These are phyloP conservation scores for Juglanconis sp. DNA, from an alignment of 2,329 filamentous ascomycete species.

Conservation along the genomic window DNA sequence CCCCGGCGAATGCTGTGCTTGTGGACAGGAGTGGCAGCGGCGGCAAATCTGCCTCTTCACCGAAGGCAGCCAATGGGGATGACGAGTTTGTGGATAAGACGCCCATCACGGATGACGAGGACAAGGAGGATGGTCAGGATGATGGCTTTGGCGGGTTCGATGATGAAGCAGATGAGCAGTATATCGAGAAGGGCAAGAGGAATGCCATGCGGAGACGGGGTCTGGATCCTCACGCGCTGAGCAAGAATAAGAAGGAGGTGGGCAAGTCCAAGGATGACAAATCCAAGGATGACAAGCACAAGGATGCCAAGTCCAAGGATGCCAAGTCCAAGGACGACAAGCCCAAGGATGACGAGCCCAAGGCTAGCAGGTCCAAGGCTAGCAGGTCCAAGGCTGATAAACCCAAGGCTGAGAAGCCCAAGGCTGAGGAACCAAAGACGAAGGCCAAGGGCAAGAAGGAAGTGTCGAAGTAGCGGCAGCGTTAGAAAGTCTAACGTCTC, in stretches of 20 bases:
- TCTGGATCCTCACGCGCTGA: conserved; percentile 63
- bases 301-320: background rate
- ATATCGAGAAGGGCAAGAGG: conserved; percentile 70
- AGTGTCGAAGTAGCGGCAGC: conserved; percentile 12
- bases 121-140: conserved; percentile 39
- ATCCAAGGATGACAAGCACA: background rate
- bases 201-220: conserved; percentile 73
- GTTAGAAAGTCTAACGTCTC: conserved; percentile 15
- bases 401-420: background rate
- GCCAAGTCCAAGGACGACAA: conserved; percentile 24
- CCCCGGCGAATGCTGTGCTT: conserved; percentile 56
- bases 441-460: conserved; percentile 9
- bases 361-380: background rate
- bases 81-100: conserved; percentile 63
- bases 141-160: conserved; percentile 71
- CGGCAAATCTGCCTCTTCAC: conserved; percentile 21
- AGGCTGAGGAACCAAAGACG: background rate
- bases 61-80: conserved; percentile 22
- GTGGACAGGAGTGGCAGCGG: conserved; percentile 24
- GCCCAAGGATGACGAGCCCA: conserved; percentile 7
- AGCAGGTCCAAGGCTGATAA: background rate
- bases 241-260: conserved; percentile 27
- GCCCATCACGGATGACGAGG: conserved; percentile 52
- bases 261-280: conserved; percentile 9
- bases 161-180: conserved; percentile 67